phyloP scores from a whole-genome alignment of 2,329 filamentous ascomycete species.

The Monilinia fructigena region DNA sequence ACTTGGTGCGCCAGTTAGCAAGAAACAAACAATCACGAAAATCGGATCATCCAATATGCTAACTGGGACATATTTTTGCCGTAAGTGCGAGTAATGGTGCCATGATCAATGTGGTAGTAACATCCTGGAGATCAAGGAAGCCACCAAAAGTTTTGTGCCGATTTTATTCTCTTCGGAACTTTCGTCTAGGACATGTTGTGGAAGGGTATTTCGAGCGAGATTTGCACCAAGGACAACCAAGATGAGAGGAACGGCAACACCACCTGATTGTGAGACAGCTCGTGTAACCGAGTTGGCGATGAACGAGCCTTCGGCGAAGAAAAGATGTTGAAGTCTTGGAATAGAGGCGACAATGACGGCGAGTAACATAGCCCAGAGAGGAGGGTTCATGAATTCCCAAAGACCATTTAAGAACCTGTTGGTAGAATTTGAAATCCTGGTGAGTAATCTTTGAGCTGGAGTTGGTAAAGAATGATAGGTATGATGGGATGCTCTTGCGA shows the following conservation, averaged over 20 bases:
- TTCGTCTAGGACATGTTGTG: slow-evolving; percentile 55
- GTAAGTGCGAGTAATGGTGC: slow-evolving; percentile 81
- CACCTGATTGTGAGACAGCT: slow-evolving; percentile 79
- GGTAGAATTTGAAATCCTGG: slow-evolving; percentile 44
- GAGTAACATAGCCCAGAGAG: slow-evolving; percentile 92
- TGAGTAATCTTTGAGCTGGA: slow-evolving; percentile 51
- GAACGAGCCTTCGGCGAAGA: slow-evolving; percentile 88
- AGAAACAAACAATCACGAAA: slow-evolving; percentile 95
- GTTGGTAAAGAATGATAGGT: slow-evolving; percentile 51
- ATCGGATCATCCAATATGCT: slow-evolving; percentile 97
- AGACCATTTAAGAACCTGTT: slow-evolving; percentile 62
- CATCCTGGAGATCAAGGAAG: slow-evolving; percentile 87
- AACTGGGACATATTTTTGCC: slow-evolving; percentile 88
- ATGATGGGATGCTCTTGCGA: slow-evolving; percentile 25
- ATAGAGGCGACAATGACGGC: slow-evolving; percentile 91
- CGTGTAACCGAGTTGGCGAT: slow-evolving; percentile 89
- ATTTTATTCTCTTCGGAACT: slow-evolving; percentile 70
- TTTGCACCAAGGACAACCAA: slow-evolving; percentile 94
- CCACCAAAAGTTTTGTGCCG: slow-evolving; percentile 76
- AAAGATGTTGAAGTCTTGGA: slow-evolving; percentile 75
- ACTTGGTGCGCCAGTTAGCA: slow-evolving; percentile 89
- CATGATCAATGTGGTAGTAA: slow-evolving; percentile 85
- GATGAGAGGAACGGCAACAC: slow-evolving; percentile 92
- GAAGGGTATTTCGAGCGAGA: slow-evolving; percentile 84
- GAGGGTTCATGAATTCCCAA: slow-evolving; percentile 97